Evolutionary conservation across 2,329 filamentous ascomycete species (phyloP).

Genomic region (Bipolaris zeicola): DNA sequence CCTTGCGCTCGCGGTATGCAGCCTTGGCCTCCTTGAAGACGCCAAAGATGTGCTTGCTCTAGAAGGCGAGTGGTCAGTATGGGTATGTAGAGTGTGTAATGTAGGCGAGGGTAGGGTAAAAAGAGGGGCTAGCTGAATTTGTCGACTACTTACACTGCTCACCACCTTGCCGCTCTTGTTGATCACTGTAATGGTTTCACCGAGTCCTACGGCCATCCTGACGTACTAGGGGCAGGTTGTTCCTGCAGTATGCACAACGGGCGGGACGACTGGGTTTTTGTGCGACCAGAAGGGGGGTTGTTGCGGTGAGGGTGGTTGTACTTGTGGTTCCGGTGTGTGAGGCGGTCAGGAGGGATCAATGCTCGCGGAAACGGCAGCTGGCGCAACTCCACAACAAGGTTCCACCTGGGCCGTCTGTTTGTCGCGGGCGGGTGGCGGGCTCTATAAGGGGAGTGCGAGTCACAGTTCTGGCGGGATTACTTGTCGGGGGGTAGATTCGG

Average conservation of each 20-base stretch:
- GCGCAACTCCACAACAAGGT: slow-evolving; percentile 32
- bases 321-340: slow-evolving; percentile 24
- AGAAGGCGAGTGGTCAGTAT: slow-evolving; percentile 26
- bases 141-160: slow-evolving; percentile 70
- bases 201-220: slow-evolving; percentile 55
- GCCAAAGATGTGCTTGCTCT: slow-evolving; percentile 88
- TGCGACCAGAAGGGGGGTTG: slow-evolving; percentile 19
- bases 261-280: slow-evolving; percentile 28
- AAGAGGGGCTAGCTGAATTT: slow-evolving; percentile 11
- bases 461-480: slow-evolving; percentile 6
- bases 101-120: slow-evolving; percentile 11
- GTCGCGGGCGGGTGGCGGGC: slow-evolving; percentile 7
- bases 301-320: slow-evolving; percentile 21
- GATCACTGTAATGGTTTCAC: slow-evolving; percentile 85
- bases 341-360: slow-evolving; percentile 41
- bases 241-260: slow-evolving; percentile 32
- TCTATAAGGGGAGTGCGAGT: slow-evolving; percentile 9
- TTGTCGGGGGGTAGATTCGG: slow-evolving; percentile 13
- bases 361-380: slow-evolving; percentile 32
- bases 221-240: slow-evolving; percentile 14
- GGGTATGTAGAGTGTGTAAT: background rate
- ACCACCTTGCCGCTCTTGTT: slow-evolving; percentile 92
- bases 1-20: slow-evolving; percentile 86
- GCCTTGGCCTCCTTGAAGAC: slow-evolving; percentile 92
- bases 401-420: slow-evolving; percentile 24